Evolutionary conservation across 2,329 filamentous ascomycete species (phyloP).

Genomic region (Epichloe amarillans): DNA sequence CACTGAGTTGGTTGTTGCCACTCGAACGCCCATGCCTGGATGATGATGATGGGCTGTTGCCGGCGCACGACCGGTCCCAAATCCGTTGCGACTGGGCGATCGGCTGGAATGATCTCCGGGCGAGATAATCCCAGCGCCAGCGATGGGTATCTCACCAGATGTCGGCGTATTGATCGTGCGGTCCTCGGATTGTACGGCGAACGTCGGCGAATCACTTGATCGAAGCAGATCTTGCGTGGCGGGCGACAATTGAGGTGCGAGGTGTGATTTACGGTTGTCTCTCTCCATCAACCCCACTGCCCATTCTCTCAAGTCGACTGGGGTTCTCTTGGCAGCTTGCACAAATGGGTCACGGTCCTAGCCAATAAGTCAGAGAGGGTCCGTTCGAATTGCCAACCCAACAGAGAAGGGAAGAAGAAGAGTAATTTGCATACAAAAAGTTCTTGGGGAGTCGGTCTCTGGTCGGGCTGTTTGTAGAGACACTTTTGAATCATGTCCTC

Average conservation of each 20-base stretch:
- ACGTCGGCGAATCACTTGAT: constrained; percentile 45
- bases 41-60: constrained; percentile 38
- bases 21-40: constrained; percentile 40
- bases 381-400: neutral
- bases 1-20: constrained; percentile 37
- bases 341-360: constrained; percentile 89
- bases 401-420: neutral
- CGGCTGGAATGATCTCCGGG: constrained; percentile 39
- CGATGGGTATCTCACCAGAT: constrained; percentile 59
- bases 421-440: constrained; percentile 53
- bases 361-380: constrained; percentile 4
- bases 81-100: constrained; percentile 38
- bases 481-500: constrained; percentile 98
- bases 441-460: constrained; percentile 83
- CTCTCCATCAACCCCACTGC: constrained; percentile 86
- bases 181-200: constrained; percentile 25
- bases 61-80: constrained; percentile 30
- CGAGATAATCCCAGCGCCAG: constrained; percentile 39
- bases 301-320: constrained; percentile 88
- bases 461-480: constrained; percentile 75
- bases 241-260: constrained; percentile 68
- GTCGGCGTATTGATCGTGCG: constrained; percentile 47
- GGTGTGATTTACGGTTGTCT: constrained; percentile 89
- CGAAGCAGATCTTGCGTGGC: constrained; percentile 65
- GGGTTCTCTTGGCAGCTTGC: constrained; percentile 90